A percentile compares a stretch with the other conserved stretches of the same genome.
Evolutionary conservation across 208 protist species (phyloP).

Genomic region (Blastocrithidia nonstop): DNA sequence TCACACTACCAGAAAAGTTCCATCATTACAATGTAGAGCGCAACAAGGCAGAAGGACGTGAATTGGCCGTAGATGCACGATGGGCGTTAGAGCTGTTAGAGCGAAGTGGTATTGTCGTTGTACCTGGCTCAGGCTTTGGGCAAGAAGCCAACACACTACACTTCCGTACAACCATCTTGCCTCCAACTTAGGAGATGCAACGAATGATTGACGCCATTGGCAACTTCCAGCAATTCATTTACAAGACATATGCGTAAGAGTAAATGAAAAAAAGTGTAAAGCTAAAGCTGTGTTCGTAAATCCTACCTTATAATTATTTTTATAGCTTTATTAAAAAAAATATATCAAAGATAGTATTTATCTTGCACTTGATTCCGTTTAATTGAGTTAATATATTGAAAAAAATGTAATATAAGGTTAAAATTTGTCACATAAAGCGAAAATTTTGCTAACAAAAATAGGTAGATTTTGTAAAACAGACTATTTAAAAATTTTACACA

Average conservation of each 20-base stretch:
- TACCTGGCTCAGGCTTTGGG: slow-evolving; percentile 93
- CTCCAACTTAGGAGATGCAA: slow-evolving; percentile 91
- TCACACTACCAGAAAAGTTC: slow-evolving; percentile 79
- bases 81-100: slow-evolving; percentile 96
- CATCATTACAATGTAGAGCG: slow-evolving; percentile 30
- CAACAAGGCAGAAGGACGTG: slow-evolving; percentile 44
- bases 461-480: too few species aligned
- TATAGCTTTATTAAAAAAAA: not conserved
- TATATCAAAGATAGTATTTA: not conserved
- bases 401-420: not conserved
- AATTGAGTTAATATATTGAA: too few species aligned
- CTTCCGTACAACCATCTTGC: slow-evolving; percentile 98
- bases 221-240: slow-evolving; percentile 48
- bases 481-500: too few species aligned
- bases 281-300: not conserved
- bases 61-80: slow-evolving; percentile 82
- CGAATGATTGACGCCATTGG: slow-evolving; percentile 54
- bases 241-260: slow-evolving; percentile 20
- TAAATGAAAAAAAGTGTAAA: slow-evolving; percentile 2
- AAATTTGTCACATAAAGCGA: not conserved
- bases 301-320: not conserved
- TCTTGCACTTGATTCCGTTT: too few species aligned
- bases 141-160: slow-evolving; percentile 94
- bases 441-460: too few species aligned
- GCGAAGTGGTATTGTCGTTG: slow-evolving; percentile 88